A percentile compares a stretch with the other conserved stretches of the same genome.
phyloP scores from a whole-genome alignment of 495 filamentous ascomycete genomes.

The Xylaria castorea region DNA sequence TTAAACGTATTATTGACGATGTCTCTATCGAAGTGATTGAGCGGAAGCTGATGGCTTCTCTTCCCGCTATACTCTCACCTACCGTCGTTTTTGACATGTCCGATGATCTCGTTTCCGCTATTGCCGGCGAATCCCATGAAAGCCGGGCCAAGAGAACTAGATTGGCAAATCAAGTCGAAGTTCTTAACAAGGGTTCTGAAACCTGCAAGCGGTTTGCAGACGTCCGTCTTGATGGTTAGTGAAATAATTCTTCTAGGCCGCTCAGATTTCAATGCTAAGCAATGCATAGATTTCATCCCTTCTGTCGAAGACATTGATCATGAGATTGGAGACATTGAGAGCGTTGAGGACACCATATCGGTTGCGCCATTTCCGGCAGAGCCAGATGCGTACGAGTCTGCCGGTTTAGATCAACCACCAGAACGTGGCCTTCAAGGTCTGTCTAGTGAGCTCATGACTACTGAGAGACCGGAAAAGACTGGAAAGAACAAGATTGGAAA shows the following conservation, averaged over 20 bases:
- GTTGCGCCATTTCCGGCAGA: background rate
- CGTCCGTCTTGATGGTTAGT: slow-evolving; percentile 5
- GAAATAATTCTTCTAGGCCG: background rate
- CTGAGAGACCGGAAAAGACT: no score
- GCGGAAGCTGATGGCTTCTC: slow-evolving; percentile 55
- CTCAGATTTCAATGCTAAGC: background rate
- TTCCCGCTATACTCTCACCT: slow-evolving; percentile 53
- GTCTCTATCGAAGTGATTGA: slow-evolving; percentile 64
- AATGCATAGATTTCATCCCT: background rate
- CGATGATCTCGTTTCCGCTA: slow-evolving; percentile 47
- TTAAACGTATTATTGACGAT: slow-evolving; percentile 69
- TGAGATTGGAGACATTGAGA: background rate
- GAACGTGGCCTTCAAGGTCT: no score
- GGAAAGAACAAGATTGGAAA: background rate
- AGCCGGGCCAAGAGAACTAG: slow-evolving; percentile 51
- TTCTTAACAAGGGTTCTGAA: slow-evolving; percentile 52
- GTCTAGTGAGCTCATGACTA: no score
- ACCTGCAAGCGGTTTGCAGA: slow-evolving; percentile 52
- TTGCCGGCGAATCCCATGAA: slow-evolving; percentile 63
- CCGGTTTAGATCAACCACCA: background rate
- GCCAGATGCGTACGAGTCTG: background rate
- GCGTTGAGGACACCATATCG: background rate
- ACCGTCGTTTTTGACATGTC: slow-evolving; percentile 54
- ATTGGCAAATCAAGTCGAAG: slow-evolving; percentile 53
- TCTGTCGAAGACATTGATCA: background rate